These are phyloP conservation scores for Naganishia kalamii DNA, from an alignment of 768 basidiomycete species.

Conservation along the genomic window DNA sequence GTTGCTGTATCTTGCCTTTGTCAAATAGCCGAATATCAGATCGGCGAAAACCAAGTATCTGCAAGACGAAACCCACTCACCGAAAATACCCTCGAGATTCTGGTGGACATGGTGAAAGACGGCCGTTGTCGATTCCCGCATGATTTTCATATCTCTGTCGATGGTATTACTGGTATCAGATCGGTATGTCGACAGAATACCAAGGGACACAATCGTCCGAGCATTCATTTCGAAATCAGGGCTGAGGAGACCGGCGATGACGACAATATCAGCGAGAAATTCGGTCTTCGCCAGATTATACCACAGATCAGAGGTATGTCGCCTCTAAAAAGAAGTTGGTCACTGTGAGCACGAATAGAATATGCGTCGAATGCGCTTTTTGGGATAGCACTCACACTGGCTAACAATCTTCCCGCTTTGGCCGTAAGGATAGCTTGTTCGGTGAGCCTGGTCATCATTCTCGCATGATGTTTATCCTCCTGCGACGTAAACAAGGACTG, in stretches of 20 bases:
- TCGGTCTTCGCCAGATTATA: constrained; percentile 3
- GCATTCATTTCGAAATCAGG: constrained; percentile 12
- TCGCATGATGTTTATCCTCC: constrained; percentile 4
- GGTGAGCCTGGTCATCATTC: constrained; percentile 1
- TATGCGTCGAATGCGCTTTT: too few relatives aligned
- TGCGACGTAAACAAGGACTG: not conserved
- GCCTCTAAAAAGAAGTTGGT: not conserved
- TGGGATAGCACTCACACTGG: not conserved
- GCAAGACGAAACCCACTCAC: not conserved
- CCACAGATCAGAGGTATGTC: constrained; percentile 1
- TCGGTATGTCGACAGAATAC: not conserved
- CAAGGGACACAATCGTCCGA: not conserved
- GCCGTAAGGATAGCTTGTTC: constrained; percentile 8
- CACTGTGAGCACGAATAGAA: not conserved
- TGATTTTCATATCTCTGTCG: constrained; percentile 7
- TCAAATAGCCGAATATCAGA: not conserved
- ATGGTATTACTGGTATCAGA: not conserved
- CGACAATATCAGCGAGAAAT: not conserved
- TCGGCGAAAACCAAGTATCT: not conserved
- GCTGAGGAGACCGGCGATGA: not conserved
- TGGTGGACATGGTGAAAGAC: not conserved
- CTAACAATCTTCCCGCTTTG: constrained; percentile 8
- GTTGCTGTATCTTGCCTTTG: constrained; percentile 4
- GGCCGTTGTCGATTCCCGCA: constrained; percentile 1
- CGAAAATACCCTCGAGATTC: constrained; percentile 1